phyloP scores from a whole-genome alignment of 495 filamentous ascomycete genomes.

The Pseudomonodictys pantanalensis region DNA sequence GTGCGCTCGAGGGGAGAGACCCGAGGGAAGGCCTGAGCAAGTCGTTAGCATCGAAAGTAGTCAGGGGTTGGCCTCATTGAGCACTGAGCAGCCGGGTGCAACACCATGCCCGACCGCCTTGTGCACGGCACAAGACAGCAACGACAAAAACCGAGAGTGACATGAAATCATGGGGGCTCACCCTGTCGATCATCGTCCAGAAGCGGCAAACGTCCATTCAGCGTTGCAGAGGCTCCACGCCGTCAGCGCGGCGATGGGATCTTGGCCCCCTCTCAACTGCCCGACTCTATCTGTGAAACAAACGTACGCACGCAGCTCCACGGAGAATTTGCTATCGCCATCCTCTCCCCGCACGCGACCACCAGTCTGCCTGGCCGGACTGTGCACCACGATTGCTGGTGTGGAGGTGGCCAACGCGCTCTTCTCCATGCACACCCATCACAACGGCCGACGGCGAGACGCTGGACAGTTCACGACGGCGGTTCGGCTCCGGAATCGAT shows the following conservation, averaged over 20 bases:
- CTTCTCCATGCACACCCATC: too few relatives aligned
- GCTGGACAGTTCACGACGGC: too few relatives aligned
- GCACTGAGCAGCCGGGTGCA: too few relatives aligned
- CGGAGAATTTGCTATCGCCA: too few relatives aligned
- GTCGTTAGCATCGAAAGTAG: not conserved
- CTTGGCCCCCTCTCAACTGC: not conserved
- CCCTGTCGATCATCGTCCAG: not conserved
- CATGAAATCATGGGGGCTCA: not conserved
- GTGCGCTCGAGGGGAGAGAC: not conserved
- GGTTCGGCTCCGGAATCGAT: too few relatives aligned
- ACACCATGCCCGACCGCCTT: too few relatives aligned
- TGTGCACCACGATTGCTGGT: too few relatives aligned
- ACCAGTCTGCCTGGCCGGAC: too few relatives aligned
- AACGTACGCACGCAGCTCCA: not conserved
- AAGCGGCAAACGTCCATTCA: not conserved
- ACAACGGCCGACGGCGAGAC: too few relatives aligned
- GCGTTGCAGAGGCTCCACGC: not conserved
- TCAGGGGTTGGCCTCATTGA: not conserved
- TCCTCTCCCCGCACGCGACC: too few relatives aligned
- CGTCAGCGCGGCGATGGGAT: not conserved
- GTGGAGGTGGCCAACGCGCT: too few relatives aligned
- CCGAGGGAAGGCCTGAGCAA: not conserved
- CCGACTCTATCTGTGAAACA: not conserved
- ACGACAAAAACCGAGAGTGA: not conserved
- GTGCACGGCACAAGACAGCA: not conserved